phyloP scores from a whole-genome alignment of 176 grass and related monocot species.

The Coix lacrymajobi region DNA sequence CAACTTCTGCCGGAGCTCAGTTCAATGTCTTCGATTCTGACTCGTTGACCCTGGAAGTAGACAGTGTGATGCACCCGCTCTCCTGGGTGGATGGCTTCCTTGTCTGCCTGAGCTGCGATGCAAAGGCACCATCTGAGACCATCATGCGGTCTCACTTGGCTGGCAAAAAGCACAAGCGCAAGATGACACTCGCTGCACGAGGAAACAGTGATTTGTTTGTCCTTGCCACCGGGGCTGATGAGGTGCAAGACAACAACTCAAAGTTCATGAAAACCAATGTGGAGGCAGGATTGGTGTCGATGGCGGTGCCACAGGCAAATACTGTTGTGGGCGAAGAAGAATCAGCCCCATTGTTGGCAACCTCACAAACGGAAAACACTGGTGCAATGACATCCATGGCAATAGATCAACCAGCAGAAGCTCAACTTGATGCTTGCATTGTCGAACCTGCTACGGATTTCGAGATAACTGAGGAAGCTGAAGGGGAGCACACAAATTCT shows the following conservation, averaged over 20 bases:
- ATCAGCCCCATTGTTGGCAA: background rate
- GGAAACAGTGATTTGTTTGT: background rate
- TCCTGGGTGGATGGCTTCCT: background rate
- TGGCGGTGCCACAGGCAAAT: background rate
- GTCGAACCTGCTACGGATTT: background rate
- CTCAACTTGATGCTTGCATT: too few species aligned
- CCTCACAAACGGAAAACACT: background rate
- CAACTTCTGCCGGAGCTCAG: background rate
- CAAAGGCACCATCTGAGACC: background rate
- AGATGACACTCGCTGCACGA: background rate
- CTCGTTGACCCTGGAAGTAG: background rate
- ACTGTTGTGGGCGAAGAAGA: background rate
- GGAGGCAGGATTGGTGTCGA: background rate
- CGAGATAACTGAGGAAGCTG: background rate
- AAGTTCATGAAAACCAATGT: too few species aligned
- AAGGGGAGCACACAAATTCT: background rate
- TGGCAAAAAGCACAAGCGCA: conserved; percentile 23
- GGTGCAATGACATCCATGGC: background rate
- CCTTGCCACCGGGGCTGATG: too few species aligned
- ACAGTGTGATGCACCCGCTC: background rate
- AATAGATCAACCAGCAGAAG: background rate
- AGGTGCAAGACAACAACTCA: background rate
- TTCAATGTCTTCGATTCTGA: background rate
- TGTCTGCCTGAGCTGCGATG: background rate
- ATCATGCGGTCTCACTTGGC: conserved; percentile 7